Evolutionary conservation across 805 yeast genomes (phyloP), one percentile per base, ranked within the genome.

Genomic region (Ogataea ganodermae): DNA sequence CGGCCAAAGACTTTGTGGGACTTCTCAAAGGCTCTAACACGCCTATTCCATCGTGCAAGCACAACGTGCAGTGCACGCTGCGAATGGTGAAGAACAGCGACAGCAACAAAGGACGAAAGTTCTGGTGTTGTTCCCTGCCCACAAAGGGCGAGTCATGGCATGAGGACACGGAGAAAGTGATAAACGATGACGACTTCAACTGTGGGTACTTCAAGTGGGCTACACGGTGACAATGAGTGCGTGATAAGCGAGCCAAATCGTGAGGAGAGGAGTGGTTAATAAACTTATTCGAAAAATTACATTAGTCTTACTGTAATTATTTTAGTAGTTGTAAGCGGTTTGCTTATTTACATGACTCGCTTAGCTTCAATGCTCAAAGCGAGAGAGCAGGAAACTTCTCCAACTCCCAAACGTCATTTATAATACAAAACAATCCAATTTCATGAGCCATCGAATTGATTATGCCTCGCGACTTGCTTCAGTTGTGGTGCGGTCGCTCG

Each of bases 161-260:
- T 2, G 23, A 28, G 2, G 49, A 38, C 3, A 12, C 6, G 12
- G 33, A 10, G 7, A 22, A 21, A 12, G 27, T 33, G 10, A n/a
- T n/a, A n/a, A 35, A 43, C 14, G 44, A 20, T 16, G 42, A 26
- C 27, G 69, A 66, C 10, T 67, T 61, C 41, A 72, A 71, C n/a
- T 80, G 84, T 60, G 79, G 76, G 1, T 78, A 62, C 55, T 80
- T 80, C 59, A 72, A 79, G 61, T 79, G 84, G 84, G 74, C 68
- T 10, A 66, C 58, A 32, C 60, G 58, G 43, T 43, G 24, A 32
- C 17, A 24, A 28, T 5, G 16, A n/a, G 13, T 10, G 6, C 6
- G 12, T n/a, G 31, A 28, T n/a, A n/a, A 28, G 31, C 31, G 31
- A 10, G 12, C n/a, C 31, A 10, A n/a, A n/a, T 28, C 31, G 12